Base-by-base conservation (phyloP, 2,329 filamentous ascomycete species). In the Aureobasidium sp. region DNA sequence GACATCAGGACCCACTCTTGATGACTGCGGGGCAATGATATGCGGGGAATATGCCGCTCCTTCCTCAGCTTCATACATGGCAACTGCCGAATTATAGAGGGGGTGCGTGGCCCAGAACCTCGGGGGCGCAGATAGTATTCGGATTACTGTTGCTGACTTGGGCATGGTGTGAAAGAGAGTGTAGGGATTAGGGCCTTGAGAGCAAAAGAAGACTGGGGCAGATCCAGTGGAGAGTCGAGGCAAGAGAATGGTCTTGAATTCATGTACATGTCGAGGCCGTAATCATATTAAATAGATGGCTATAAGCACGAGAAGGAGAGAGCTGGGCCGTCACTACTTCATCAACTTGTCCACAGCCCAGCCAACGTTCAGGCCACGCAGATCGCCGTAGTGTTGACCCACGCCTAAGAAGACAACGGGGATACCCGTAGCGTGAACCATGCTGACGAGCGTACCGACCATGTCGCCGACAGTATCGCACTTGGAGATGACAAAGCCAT, bases 401-500 rank as follows among this genome's bases (percentile, higher is more conserved):
- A 85, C 82, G 2, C 87, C 94, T 66, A 99, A 82, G 71, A 99
- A 99, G 11, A 97, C 81, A 21, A 99, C 91, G 0, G 95, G 95
- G 47, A 99, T 95, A 29, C 93, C 90, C 3, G 95, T 99, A 3
- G 94, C 93, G 76, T 97, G 93, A 40, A 99, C 93, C 79, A 99
- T 93, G 72, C 90, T 96, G 64, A 99, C 94, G 64, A 99, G 79
- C 2, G 93, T 96, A 2, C 87, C 91, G 45, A 96, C 91, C 92
- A 97, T 97, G 76, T 96, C 93, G n/a, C 94, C 95, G 38, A 99
- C 95, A 0, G 94, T 99, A 76, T 99, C 94, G 73, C 94, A 97
- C 75, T 99, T 99, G 63, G 88, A 93, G 68, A 99, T 96, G 71
- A 99, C 96, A 74, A 99, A 99, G 6, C 94, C 94, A 74, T 99